phyloP scores from a whole-genome alignment of 768 basidiomycete genomes.

The Lactifluus echinatus region DNA sequence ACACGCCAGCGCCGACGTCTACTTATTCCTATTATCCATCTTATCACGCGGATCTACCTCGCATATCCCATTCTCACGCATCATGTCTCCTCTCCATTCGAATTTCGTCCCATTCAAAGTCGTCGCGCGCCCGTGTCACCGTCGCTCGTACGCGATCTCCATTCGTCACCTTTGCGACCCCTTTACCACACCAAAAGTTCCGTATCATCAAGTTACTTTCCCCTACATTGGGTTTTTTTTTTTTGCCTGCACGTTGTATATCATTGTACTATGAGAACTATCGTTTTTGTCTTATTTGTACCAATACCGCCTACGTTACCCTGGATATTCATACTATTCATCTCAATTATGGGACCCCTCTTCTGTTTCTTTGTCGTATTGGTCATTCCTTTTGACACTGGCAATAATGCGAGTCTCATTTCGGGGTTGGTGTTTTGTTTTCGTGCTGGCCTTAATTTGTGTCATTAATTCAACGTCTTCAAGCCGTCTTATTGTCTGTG shows the following conservation, averaged over 20 bases:
- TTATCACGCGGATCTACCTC: slow-evolving; percentile 19
- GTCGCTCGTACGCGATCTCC: slow-evolving; percentile 13
- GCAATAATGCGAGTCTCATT: slow-evolving; percentile 12
- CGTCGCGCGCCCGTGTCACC: slow-evolving; percentile 15
- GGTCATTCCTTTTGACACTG: slow-evolving; percentile 7
- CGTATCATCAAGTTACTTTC: slow-evolving; percentile 10
- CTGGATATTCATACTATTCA: slow-evolving; percentile 17
- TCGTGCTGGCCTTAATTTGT: neutral
- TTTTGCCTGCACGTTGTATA: slow-evolving; percentile 14
- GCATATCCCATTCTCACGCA: slow-evolving; percentile 15
- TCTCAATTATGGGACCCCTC: neutral
- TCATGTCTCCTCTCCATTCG: slow-evolving; percentile 3
- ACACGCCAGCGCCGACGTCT: slow-evolving; percentile 17
- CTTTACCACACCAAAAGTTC: slow-evolving; percentile 13
- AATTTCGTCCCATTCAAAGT: slow-evolving; percentile 4
- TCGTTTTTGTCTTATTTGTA: slow-evolving; percentile 17
- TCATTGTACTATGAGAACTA: slow-evolving; percentile 15
- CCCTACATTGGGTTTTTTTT: neutral
- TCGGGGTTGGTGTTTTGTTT: slow-evolving; percentile 3
- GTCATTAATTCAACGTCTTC: neutral
- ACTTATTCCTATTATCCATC: slow-evolving; percentile 21
- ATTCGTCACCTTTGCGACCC: slow-evolving; percentile 1
- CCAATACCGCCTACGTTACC: slow-evolving; percentile 19
- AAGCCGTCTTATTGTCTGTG: neutral
- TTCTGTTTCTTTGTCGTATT: neutral